Base-by-base conservation (phyloP, 768 basidiomycete genomes). In the Naganishia antarctica region DNA sequence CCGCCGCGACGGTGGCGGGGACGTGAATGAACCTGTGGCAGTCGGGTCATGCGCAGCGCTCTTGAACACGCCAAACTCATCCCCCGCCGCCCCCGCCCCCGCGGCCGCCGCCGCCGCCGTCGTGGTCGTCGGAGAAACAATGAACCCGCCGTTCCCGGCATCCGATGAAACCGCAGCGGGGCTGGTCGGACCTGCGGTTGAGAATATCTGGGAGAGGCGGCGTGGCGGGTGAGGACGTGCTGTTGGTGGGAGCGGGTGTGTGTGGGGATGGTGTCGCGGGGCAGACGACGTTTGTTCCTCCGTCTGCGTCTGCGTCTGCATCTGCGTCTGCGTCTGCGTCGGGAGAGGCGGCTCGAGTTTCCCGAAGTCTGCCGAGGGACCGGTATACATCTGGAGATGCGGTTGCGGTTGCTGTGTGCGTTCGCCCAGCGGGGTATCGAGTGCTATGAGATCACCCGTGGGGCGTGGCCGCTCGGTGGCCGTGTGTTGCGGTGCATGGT, bases 51-150 rank as follows among this genome's bases (percentile, higher is more conserved):
- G 8, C 13, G 53, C 12, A 6, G 53, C 53, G 37, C 53, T 57
- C 34, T n/a, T 57, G 26, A 57, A 57, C 21, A 21, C 53, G 12
- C 53, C 53, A 41, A 57, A 57, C 5, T 57, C 53, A 23, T 57
- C 53, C n/a, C n/a, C n/a, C n/a, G n/a, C n/a, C n/a, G n/a, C n/a
- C n/a, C n/a, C n/a, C n/a, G n/a, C n/a, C n/a, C n/a, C n/a, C n/a
- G n/a, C n/a, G n/a, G n/a, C n/a, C n/a, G n/a, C n/a, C n/a, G n/a
- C n/a, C n/a, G n/a, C n/a, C n/a, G n/a, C n/a, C n/a, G n/a, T n/a
- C n/a, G n/a, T 29, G 49, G 31, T 31, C 26, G 31, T 34, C 15
- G 37, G 32, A 26, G 43, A 44, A 44, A 57, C 8, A 34, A 57
- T 40, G 37, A 41, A 57, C 37, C 53, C 53, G 45, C 11, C 45